These are phyloP conservation scores for Alternaria sp. DNA, from an alignment of 2,329 filamentous ascomycete genomes.

Conservation along the genomic window DNA sequence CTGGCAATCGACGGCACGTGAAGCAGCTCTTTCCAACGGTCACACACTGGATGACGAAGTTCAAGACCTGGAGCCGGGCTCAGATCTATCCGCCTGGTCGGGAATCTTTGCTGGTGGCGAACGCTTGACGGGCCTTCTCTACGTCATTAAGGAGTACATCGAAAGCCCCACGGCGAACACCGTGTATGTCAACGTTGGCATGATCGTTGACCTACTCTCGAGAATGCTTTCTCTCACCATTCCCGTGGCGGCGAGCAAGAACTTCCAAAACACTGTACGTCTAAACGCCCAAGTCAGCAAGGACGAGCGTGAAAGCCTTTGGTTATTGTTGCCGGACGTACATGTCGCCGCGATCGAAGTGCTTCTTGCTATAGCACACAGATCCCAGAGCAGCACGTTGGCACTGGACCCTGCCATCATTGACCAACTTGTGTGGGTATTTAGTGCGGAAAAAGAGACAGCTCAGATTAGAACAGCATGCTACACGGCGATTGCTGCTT, in stretches of 20 bases:
- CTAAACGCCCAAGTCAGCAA: conserved; percentile 75
- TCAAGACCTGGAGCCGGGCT: conserved; percentile 47
- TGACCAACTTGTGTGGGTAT: conserved; percentile 75
- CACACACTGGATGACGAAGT: conserved; percentile 40
- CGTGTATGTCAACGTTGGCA: conserved; percentile 71
- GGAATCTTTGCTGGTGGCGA: conserved; percentile 77
- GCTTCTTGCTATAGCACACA: conserved; percentile 61
- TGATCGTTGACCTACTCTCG: conserved; percentile 71
- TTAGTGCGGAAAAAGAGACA: conserved; percentile 60
- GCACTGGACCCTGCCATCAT: conserved; percentile 69
- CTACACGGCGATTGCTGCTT: conserved; percentile 64
- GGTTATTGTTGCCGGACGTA: conserved; percentile 73
- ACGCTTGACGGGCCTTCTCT: conserved; percentile 70
- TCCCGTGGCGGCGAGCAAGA: conserved; percentile 54
- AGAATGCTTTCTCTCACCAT: conserved; percentile 72
- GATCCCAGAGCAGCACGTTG: conserved; percentile 64
- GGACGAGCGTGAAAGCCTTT: conserved; percentile 83
- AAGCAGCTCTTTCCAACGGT: conserved; percentile 35
- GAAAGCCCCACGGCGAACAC: conserved; percentile 67
- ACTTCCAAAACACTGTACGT: conserved; percentile 52
- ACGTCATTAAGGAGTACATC: conserved; percentile 69
- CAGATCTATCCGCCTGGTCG: conserved; percentile 70
- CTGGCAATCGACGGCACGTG: conserved; percentile 71
- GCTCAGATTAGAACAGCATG: conserved; percentile 63
- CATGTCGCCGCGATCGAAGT: conserved; percentile 74